phyloP scores from a whole-genome alignment of 179 eudicot species.

The Beta macrorhiza region DNA sequence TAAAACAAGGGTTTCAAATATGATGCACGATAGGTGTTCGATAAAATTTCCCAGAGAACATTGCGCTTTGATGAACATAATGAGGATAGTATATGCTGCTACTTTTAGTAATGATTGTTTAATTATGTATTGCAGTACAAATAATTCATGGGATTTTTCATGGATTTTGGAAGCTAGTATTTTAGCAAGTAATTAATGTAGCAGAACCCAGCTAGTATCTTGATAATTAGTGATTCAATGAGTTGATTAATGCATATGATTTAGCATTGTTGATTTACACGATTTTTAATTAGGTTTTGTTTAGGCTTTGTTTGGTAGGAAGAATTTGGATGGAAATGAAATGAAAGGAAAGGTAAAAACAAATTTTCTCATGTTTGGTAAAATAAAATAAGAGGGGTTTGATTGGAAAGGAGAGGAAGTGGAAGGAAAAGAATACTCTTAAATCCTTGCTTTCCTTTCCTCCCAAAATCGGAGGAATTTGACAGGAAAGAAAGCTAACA shows the following conservation, averaged over 20 bases:
- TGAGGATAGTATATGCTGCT: background rate
- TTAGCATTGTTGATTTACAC: background rate
- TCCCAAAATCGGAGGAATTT: too few species aligned
- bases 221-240: background rate
- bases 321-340: too few species aligned
- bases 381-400: too few species aligned
- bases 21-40: conserved; percentile 24
- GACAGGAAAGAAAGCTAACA: too few species aligned
- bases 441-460: too few species aligned
- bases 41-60: conserved; percentile 19
- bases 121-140: background rate
- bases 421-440: too few species aligned
- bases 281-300: background rate
- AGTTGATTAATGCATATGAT: background rate
- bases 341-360: too few species aligned
- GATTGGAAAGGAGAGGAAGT: too few species aligned
- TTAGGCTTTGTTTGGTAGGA: background rate
- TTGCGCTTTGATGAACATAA: background rate
- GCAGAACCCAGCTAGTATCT: background rate
- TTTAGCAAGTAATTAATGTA: background rate
- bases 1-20: background rate
- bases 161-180: background rate
- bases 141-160: background rate
- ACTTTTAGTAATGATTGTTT: background rate
- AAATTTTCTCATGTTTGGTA: too few species aligned